A percentile compares a stretch with the other conserved stretches of the same genome.
Conservation (phyloP, 441 rosid species). For the Lepidium campestre region DNA sequence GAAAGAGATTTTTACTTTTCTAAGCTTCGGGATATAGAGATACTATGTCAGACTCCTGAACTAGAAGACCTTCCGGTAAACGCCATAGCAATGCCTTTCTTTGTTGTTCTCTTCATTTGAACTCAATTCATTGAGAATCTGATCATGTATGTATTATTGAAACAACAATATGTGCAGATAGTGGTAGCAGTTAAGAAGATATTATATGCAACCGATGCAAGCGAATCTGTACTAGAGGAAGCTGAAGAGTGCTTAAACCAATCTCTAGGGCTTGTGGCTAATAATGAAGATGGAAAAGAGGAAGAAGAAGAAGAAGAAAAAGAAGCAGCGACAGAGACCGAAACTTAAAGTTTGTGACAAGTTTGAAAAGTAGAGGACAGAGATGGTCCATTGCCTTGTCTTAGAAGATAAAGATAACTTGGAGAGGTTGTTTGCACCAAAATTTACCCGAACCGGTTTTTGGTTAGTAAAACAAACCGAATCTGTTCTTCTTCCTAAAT, state of each 20-base stretch:
- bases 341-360: not conserved
- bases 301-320: not conserved
- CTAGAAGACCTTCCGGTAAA: constrained; percentile 60
- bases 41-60: constrained; percentile 79
- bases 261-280: constrained; percentile 33
- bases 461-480: not conserved
- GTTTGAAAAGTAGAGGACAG: constrained; percentile 7
- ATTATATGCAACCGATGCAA: constrained; percentile 75
- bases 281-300: constrained; percentile 26
- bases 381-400: constrained; percentile 15
- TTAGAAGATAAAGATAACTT: constrained; percentile 20
- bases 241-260: constrained; percentile 62
- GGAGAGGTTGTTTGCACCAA: constrained; percentile 5
- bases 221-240: constrained; percentile 75
- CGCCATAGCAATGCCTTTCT: not conserved
- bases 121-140: not conserved
- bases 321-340: not conserved
- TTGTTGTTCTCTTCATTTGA: not conserved
- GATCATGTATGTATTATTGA: not conserved
- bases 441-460: constrained; percentile 14
- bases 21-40: constrained; percentile 76
- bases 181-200: constrained; percentile 79
- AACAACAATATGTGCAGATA: constrained; percentile 41
- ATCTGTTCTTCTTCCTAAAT: not conserved
- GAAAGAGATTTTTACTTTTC: constrained; percentile 95